Conservation (phyloP, 371 early-diverging fungal genomes). For the Chytridium lagenaria region DNA sequence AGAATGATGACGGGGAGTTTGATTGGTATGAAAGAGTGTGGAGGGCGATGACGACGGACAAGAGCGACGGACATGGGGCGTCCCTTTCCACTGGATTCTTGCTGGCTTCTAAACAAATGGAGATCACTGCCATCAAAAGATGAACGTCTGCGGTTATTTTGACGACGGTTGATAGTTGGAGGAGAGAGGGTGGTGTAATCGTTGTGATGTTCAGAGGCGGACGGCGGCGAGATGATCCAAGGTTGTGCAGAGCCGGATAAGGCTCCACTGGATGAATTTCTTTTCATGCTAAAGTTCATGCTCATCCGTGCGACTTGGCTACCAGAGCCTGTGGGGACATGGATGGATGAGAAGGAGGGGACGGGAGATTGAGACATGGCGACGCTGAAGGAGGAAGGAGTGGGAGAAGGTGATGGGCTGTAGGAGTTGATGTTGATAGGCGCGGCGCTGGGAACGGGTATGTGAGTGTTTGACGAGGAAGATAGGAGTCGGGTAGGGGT, state of each 20-base stretch:
- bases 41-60: too few relatives aligned
- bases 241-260: too few relatives aligned
- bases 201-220: too few relatives aligned
- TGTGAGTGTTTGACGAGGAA: background rate
- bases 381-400: background rate
- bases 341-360: background rate
- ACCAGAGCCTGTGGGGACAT: background rate
- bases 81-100: background rate
- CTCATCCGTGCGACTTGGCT: background rate
- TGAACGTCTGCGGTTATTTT: background rate
- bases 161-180: background rate
- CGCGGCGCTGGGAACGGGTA: background rate
- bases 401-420: conserved; percentile 6
- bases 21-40: too few relatives aligned
- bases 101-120: background rate
- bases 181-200: background rate
- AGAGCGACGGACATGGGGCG: background rate
- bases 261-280: too few relatives aligned
- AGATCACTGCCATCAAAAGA: background rate
- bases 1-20: too few relatives aligned
- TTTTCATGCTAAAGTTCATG: too few relatives aligned
- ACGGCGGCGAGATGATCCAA: too few relatives aligned
- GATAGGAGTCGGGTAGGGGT: background rate
- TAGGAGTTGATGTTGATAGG: background rate
- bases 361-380: background rate